Percentiles rank a stretch among this genome's conserved stretches.
phyloP scores from a whole-genome alignment of 208 protist genomes.

The Paratrypanosoma confusum region DNA sequence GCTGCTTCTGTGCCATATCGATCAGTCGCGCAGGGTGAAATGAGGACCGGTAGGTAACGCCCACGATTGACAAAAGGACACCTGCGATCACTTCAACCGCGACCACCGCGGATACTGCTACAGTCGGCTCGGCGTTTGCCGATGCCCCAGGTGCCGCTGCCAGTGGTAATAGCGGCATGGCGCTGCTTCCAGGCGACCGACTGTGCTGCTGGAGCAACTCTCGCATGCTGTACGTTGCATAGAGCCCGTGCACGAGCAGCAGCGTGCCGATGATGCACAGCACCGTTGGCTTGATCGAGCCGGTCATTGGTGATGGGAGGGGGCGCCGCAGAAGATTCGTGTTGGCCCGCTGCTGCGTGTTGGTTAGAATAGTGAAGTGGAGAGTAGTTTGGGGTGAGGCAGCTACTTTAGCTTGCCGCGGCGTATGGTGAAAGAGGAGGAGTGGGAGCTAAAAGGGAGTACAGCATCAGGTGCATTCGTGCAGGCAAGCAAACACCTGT shows the following conservation, averaged over 20 bases:
- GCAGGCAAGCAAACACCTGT: no score
- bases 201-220: constrained; percentile 58
- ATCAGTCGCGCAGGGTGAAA: constrained; percentile 46
- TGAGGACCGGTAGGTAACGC: constrained; percentile 26
- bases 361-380: no score
- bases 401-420: no score
- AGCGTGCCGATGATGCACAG: constrained; percentile 49
- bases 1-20: constrained; percentile 38
- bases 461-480: no score
- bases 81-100: constrained; percentile 20
- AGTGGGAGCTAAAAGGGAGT: no score
- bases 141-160: constrained; percentile 5
- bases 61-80: constrained; percentile 31
- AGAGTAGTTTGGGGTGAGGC: no score
- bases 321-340: no score
- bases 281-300: no score
- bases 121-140: constrained; percentile 2
- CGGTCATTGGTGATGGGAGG: no score
- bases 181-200: constrained; percentile 5
- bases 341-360: no score
- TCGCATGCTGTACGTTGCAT: constrained; percentile 43
- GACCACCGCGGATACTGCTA: constrained; percentile 8
- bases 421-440: no score
- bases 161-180: not conserved
- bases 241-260: constrained; percentile 51